These are phyloP conservation scores for Sicyos baderoa DNA, from an alignment of 306 rosid genomes.

Conservation along the genomic window DNA sequence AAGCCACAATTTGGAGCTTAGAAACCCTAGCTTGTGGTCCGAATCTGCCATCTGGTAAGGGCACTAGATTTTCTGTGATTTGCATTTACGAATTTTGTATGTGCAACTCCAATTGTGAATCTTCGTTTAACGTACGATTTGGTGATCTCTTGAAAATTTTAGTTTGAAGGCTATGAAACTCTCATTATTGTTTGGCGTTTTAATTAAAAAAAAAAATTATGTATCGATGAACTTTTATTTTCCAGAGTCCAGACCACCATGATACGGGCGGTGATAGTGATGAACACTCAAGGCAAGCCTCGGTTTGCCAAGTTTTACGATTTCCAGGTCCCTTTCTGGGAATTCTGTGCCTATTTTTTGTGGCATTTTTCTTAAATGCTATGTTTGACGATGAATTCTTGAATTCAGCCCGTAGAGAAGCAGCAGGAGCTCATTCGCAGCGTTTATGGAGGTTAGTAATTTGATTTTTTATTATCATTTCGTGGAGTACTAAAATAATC, in stretches of 20 bases:
- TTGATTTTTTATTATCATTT: slow-evolving; percentile 11
- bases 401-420: slow-evolving; percentile 68
- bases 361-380: slow-evolving; percentile 6
- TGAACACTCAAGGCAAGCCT: slow-evolving; percentile 87
- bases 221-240: no score
- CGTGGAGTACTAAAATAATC: not conserved
- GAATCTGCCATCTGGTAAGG: no score
- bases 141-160: no score
- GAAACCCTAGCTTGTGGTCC: no score
- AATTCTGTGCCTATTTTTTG: not conserved
- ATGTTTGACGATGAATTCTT: slow-evolving; percentile 23
- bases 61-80: no score
- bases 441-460: slow-evolving; percentile 58
- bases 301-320: slow-evolving; percentile 86
- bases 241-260: slow-evolving; percentile 24
- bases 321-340: slow-evolving; percentile 43
- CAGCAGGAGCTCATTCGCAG: slow-evolving; percentile 82
- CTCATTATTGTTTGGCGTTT: no score
- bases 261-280: slow-evolving; percentile 78
- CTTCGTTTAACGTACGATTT: no score
- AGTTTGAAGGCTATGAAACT: no score
- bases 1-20: no score
- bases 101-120: no score
- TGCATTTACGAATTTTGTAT: no score
- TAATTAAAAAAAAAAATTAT: no score